These are phyloP conservation scores for Papiliotrema flavescens DNA, from an alignment of 1,284 basidiomycete species.

Conservation along the genomic window DNA sequence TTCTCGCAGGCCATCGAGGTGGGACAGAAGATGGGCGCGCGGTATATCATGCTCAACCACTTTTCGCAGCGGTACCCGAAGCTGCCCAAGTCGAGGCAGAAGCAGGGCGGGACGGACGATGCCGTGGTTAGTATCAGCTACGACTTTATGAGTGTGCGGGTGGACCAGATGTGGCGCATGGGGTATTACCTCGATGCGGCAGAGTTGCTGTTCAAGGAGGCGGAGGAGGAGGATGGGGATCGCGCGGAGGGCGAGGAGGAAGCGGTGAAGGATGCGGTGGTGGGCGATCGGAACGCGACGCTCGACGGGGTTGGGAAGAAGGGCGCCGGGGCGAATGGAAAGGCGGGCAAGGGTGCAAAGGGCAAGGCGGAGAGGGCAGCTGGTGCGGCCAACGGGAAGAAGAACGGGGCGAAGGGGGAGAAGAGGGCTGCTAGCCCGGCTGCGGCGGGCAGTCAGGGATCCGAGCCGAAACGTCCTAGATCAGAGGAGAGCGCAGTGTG, in stretches of 20 bases:
- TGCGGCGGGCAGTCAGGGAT: not conserved
- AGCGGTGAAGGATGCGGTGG: conserved; percentile 9
- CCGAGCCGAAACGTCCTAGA: not conserved
- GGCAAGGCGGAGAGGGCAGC: not conserved
- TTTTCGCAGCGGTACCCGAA: conserved; percentile 94
- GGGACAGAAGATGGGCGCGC: conserved; percentile 74
- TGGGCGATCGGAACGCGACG: not conserved
- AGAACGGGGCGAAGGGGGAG: not conserved
- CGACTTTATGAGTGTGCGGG: conserved; percentile 68
- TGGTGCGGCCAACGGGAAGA: not conserved
- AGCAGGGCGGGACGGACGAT: conserved; percentile 1
- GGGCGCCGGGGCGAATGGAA: not conserved
- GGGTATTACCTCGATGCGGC: conserved; percentile 68
- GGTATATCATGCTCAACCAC: conserved; percentile 82
- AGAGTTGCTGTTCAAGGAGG: conserved; percentile 61
- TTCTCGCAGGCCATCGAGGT: conserved; percentile 80
- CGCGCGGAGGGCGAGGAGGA: conserved; percentile 11
- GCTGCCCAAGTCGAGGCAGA: conserved; percentile 53
- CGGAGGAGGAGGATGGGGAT: conserved; percentile 55
- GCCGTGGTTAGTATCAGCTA: conserved; percentile 67
- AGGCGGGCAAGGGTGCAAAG: not conserved
- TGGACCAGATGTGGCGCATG: conserved; percentile 79
- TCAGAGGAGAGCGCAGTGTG: not conserved
- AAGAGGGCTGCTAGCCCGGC: not conserved
- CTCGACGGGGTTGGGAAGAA: not conserved